These are phyloP conservation scores for Fusarium graminum DNA, from an alignment of 2,329 filamentous ascomycete species.

Conservation along the genomic window DNA sequence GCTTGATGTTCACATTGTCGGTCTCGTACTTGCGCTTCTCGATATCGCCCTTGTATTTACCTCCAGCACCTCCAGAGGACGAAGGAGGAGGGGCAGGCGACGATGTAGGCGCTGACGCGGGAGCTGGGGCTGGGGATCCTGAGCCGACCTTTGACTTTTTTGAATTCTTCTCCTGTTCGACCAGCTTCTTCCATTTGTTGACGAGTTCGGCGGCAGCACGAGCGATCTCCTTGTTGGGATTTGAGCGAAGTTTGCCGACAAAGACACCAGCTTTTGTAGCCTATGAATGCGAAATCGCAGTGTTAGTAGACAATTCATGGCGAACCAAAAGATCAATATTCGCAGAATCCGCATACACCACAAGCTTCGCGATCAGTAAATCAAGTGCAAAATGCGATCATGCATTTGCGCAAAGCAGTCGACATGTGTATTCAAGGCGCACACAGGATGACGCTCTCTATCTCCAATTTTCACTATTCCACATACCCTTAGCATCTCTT, in stretches of 20 bases:
- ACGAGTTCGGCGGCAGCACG: conserved; percentile 85
- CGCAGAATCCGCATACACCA: neutral
- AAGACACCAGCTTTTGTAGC: conserved; percentile 91
- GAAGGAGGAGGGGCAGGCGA: conserved; percentile 64
- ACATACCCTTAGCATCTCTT: conserved; percentile 86
- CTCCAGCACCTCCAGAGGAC: conserved; percentile 56
- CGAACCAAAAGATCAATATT: conserved; percentile 1
- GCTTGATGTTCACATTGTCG: conserved; percentile 83
- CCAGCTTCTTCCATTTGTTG: conserved; percentile 85
- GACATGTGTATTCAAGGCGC: conserved; percentile 17
- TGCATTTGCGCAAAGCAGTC: conserved; percentile 39
- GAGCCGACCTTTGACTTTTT: conserved; percentile 58
- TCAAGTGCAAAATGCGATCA: conserved; percentile 31
- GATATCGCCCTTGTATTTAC: conserved; percentile 71
- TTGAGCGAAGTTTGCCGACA: conserved; percentile 83
- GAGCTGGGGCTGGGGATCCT: conserved; percentile 57
- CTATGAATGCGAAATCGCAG: conserved; percentile 54
- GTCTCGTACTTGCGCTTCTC: conserved; percentile 85
- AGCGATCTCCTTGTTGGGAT: conserved; percentile 84
- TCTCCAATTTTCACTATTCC: conserved; percentile 3
- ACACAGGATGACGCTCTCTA: neutral
- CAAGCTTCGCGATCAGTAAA: conserved; percentile 6
- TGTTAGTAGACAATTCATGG: conserved; percentile 26
- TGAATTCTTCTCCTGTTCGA: conserved; percentile 72
- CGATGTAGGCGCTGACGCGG: conserved; percentile 67